Evolutionary conservation across 371 early-diverging fungal genomes (phyloP).

Genomic region (Fennellomyces sp.): DNA sequence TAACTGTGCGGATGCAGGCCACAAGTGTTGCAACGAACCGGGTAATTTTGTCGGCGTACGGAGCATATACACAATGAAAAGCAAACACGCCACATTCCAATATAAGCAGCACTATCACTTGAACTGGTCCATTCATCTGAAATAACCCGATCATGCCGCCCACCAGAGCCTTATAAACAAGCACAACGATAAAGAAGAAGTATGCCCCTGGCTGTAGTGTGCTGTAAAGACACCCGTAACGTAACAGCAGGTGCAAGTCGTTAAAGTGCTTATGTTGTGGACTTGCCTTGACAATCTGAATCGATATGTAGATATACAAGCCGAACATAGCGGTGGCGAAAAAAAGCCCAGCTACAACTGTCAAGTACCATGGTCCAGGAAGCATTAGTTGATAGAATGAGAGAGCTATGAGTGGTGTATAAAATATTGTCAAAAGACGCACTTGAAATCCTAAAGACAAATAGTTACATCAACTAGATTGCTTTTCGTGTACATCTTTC

Average conservation of each 20-base stretch:
- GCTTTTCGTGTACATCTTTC: too few species aligned
- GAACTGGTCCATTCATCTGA: conserved; percentile 11
- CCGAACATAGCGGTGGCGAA: neutral
- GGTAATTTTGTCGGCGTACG: neutral
- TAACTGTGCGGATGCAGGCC: neutral
- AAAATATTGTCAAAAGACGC: neutral
- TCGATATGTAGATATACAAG: neutral
- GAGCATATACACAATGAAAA: neutral
- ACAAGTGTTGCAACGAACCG: neutral
- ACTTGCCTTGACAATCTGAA: neutral
- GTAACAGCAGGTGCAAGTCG: neutral
- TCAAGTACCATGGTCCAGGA: neutral
- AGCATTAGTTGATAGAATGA: neutral
- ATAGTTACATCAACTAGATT: too few species aligned
- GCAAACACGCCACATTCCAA: neutral
- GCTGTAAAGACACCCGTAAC: neutral
- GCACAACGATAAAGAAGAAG: neutral
- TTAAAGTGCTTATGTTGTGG: too few species aligned
- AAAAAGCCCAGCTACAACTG: neutral
- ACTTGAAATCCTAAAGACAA: neutral
- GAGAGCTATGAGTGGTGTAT: neutral
- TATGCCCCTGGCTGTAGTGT: neutral
- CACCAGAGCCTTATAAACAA: conserved; percentile 12
- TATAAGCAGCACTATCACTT: conserved; percentile 10
- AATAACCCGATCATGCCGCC: conserved; percentile 19